These are phyloP conservation scores for Lolium multiflorum DNA, from an alignment of 176 grass and related monocot genomes.

Conservation along the genomic window DNA sequence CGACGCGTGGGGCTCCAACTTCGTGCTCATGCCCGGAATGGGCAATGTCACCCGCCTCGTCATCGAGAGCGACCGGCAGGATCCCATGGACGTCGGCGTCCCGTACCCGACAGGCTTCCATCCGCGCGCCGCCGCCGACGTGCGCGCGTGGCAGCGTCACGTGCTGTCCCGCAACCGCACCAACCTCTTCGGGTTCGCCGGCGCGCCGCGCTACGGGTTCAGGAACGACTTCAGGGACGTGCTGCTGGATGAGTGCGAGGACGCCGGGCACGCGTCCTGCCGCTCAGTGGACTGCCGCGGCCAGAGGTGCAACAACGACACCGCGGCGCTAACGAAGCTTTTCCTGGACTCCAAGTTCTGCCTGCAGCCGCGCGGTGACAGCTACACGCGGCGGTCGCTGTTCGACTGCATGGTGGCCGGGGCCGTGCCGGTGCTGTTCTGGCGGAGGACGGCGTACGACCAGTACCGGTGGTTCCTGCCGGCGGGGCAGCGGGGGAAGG, in stretches of 20 bases:
- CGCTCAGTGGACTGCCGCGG: slow-evolving; percentile 66
- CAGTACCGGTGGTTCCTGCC: slow-evolving; percentile 82
- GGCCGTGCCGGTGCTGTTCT: slow-evolving; percentile 89
- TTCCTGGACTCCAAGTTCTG: slow-evolving; percentile 87
- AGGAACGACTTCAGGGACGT: slow-evolving; percentile 73
- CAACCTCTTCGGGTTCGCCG: slow-evolving; percentile 74
- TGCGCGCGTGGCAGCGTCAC: slow-evolving; percentile 71
- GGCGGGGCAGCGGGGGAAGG: slow-evolving; percentile 11
- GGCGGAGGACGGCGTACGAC: slow-evolving; percentile 76
- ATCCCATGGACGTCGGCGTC: slow-evolving; percentile 68
- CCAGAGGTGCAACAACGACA: slow-evolving; percentile 59
- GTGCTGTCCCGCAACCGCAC: slow-evolving; percentile 52
- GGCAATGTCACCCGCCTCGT: slow-evolving; percentile 75
- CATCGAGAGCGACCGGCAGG: slow-evolving; percentile 64
- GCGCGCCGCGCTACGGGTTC: slow-evolving; percentile 63
- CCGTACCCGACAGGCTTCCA: slow-evolving; percentile 93
- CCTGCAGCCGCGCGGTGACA: slow-evolving; percentile 93
- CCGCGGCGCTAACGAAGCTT: slow-evolving; percentile 56
- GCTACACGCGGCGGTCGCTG: slow-evolving; percentile 84
- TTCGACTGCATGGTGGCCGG: slow-evolving; percentile 97
- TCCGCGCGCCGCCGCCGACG: slow-evolving; percentile 56
- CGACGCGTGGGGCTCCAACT: slow-evolving; percentile 73
- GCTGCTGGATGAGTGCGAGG: slow-evolving; percentile 72
- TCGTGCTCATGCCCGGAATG: slow-evolving; percentile 70
- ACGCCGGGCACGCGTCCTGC: slow-evolving; percentile 54